Base-by-base conservation (phyloP, 2,329 filamentous ascomycete species). In the Alternaria angustiovoidea region DNA sequence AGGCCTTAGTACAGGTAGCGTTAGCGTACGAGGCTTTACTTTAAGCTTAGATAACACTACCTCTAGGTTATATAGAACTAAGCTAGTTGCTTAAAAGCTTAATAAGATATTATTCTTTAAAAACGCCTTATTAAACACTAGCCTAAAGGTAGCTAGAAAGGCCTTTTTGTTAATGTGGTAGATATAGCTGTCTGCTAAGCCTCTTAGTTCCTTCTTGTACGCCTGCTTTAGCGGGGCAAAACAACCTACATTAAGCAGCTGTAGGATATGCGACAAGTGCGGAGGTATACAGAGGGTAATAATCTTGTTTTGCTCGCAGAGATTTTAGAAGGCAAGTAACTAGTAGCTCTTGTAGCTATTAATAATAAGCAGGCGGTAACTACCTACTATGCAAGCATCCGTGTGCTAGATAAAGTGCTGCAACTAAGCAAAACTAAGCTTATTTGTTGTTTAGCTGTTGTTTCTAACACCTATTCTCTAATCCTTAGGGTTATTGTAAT, bases 301-400 rank as follows among this genome's bases (percentile, higher is more conserved):
- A 65, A 82, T 80, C 44, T 79, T 76, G 49, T 79, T 61, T n/a
- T 73, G 54, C 44, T 60, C 65, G 54, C 63, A 81, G 51, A 72
- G 75, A 26, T 75, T 20, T 46, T 80, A 47, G 61, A 82, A 81
- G 52, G 74, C 59, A 22, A 65, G 59, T 8, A 66, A 76, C n/a
- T 76, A 34, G 66, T 81, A 65, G 59, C 73, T 79, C 55, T 65
- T 62, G 67, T 81, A 65, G 36, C 76, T 68, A 67, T 81, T 74
- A 34, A 81, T 57, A 52, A 82, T 72, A 12, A 82, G 65, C 4
- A 81, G 65, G 20, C 70, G 56, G 69, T 78, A 74, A 43, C 7
- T 41, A 18, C 78, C 70, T 38, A 66, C 66, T 53, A 39, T 65
- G 30, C 62, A 61, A 22, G 39, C 46, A 43, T 63, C 69, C 63